Percentiles rank a stretch among this genome's conserved stretches.
Evolutionary conservation across 2,329 filamentous ascomycete species (phyloP).

Genomic region (Botrytis pseudocinerea): DNA sequence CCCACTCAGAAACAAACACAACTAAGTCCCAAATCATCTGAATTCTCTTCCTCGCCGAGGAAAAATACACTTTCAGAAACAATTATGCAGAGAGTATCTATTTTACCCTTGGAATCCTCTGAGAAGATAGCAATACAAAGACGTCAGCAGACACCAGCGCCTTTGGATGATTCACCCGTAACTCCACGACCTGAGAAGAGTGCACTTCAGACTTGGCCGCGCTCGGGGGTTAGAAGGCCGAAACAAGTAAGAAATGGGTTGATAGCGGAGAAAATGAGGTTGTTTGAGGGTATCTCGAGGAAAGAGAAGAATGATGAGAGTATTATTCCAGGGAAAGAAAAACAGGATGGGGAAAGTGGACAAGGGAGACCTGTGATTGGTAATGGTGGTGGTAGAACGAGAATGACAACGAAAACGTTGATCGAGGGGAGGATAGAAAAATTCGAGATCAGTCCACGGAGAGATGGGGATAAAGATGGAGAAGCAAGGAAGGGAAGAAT

Average conservation of each 20-base stretch:
- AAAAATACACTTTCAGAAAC: not conserved
- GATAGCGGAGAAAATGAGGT: constrained; percentile 35
- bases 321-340: not conserved
- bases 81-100: not conserved
- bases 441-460: constrained; percentile 9
- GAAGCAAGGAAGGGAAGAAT: not conserved
- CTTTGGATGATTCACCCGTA: not conserved
- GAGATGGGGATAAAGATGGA: not conserved
- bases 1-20: not conserved
- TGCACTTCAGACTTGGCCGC: constrained; percentile 5
- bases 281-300: constrained; percentile 31
- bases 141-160: not conserved
- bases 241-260: constrained; percentile 25
- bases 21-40: not conserved
- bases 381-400: not conserved
- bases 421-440: constrained; percentile 4
- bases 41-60: not conserved
- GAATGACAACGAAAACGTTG: not conserved
- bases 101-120: not conserved
- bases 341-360: constrained; percentile 20
- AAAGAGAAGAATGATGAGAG: not conserved
- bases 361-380: not conserved
- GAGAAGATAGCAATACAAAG: not conserved
- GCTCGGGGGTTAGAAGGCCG: not conserved
- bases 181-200: not conserved